Base-by-base conservation (phyloP, 176 grass and related monocot species). In the Cenchrus fungigraminus region DNA sequence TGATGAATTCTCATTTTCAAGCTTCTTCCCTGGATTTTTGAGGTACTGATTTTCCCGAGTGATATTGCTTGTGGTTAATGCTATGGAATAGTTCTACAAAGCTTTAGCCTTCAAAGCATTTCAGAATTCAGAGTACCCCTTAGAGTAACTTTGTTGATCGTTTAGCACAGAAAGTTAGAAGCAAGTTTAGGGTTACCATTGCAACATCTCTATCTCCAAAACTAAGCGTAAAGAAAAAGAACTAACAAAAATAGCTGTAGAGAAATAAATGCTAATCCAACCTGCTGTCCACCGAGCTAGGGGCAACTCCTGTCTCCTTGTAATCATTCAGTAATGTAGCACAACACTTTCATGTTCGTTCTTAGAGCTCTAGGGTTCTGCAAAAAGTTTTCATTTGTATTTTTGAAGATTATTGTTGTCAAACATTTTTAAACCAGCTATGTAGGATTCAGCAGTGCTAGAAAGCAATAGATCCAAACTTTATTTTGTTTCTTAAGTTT, bases 1-100 rank as follows among this genome's bases (percentile, higher is more conserved):
- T 85, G 94, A 97, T 40, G 94, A 94, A 79, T 97, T 95, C 42
- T 92, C 92, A 51, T 93, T 95, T 83, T 90, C 92, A 65, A 89
- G 84, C 79, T 95, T 98, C 85, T 95, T 98, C 62, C 92, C 92
- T 55, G 92, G 89, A 58, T 90, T 91, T 82, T 83, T 90, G 9
- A 87, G 94, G 94, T 97, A 91, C 43, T 58, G 58, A 9, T 56
- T 88, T 29, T 60, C 46, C 32, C 16, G 46, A 29, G 10, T 56
- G 19, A 79, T 86, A 17, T 77, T 57, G 54, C 9, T 15, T 68
- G 28, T 75, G 8, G 28, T 7, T 19, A 47, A 81, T 43, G n/a
- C 16, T 10, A 74, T 80, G 51, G 6, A 56, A 22, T 47, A 40
- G 56, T 58, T 84, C 7, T 78, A 15, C 10, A 15, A 37, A 53